Evolutionary conservation across 306 rosid genomes (phyloP), one percentile per base, ranked within the genome.

Genomic region (Pyrus betulifolia): DNA sequence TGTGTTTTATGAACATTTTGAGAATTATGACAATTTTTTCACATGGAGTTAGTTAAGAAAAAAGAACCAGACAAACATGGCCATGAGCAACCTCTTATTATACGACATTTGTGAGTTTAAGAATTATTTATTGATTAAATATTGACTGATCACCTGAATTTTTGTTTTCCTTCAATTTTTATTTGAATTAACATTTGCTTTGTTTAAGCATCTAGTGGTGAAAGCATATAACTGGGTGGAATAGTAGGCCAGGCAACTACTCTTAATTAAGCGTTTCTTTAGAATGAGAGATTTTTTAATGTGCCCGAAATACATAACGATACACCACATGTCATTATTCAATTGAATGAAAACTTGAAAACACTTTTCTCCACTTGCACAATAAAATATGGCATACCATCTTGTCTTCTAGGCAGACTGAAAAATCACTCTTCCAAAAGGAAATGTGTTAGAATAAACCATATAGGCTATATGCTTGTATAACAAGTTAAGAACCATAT

Each of bases 221-320:
- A 63, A 63, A 63, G 3, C 15, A 27, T 28, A 14, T 35, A 28
- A 28, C 35, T 22, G 27, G 25, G 31, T 25, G 28, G 35, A 33
- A 33, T 33, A 1, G 35, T 33, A 33, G 7, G 35, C 35, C 35
- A 4, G 64, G 33, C 27, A 3, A 2, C 67, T 0, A 15, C 33
- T 63, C n/a, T 15, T 63, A 3, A 4, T 63, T 30, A 40, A 63
- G 21, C 7, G n/a, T 17, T 63, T 33, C 1, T 63, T n/a, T 1
- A 30, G 11, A 63, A 14, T 3, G n/a, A 28, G 0, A 33, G 38
- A 33, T 33, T 33, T 33, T 33, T 33, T 0, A 33, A 0, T 5
- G 0, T 5, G 0, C 0, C 0, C 0, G 7, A 33, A 33, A 33
- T 33, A 33, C 7, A 33, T 5, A 33, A 33, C 7, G 38, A 33